These are phyloP conservation scores for Hyaloperonospora brassicae DNA, from an alignment of 352 stramenopile species.

Conservation along the genomic window DNA sequence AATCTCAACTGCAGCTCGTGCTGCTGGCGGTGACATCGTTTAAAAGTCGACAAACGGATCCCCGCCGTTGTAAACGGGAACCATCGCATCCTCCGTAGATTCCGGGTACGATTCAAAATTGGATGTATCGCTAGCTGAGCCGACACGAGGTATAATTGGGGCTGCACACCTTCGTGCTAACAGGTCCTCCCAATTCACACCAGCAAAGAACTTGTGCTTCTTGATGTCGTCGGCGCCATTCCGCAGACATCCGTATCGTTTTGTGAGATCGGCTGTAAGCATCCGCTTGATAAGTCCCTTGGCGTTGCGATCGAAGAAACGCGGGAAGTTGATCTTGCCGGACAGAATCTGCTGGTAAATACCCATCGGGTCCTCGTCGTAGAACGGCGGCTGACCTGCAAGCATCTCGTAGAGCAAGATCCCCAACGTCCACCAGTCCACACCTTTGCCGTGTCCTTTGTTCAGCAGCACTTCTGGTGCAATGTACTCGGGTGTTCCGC, in stretches of 20 bases:
- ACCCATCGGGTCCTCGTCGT: conserved; percentile 93
- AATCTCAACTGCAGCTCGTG: too few relatives aligned
- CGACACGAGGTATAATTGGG: conserved; percentile 91
- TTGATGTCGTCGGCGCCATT: conserved; percentile 94
- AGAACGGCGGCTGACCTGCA: conserved; percentile 92
- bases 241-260: conserved; percentile 95
- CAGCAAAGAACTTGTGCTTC: conserved; percentile 94
- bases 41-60: too few relatives aligned
- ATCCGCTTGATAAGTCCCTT: conserved; percentile 96
- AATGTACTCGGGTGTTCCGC: conserved; percentile 91
- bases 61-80: too few relatives aligned
- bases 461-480: conserved; percentile 87
- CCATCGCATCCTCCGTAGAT: too few relatives aligned
- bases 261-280: conserved; percentile 92
- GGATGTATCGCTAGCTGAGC: conserved; percentile 88
- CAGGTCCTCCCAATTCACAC: conserved; percentile 88
- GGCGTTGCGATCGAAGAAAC: conserved; percentile 92
- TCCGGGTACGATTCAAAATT: conserved; percentile 98
- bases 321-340: conserved; percentile 91
- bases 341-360: conserved; percentile 94
- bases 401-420: conserved; percentile 98
- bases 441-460: conserved; percentile 85
- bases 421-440: conserved; percentile 95
- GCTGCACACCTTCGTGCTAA: conserved; percentile 83
- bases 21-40: too few relatives aligned